Conservation (phyloP, 139 green algal genomes). For the Coccomyxa sp. region DNA sequence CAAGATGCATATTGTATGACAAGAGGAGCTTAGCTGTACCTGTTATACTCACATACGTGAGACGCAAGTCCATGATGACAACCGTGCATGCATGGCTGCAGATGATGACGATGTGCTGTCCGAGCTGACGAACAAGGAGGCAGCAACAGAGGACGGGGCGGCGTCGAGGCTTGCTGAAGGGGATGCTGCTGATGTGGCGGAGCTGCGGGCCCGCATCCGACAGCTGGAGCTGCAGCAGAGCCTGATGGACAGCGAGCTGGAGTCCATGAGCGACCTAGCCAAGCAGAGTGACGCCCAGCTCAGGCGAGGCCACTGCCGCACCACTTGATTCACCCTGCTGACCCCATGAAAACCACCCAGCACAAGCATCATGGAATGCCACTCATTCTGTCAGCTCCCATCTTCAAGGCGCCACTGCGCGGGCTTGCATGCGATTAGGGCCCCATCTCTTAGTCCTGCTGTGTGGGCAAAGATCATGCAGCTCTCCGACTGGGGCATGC, state of each 20-base stretch:
- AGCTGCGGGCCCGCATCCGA: constrained; percentile 30
- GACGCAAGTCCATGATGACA: too few species aligned
- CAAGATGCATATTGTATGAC: too few species aligned
- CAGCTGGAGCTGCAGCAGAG: constrained; percentile 49
- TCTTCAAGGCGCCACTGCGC: too few species aligned
- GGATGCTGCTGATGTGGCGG: constrained; percentile 8
- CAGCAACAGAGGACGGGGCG: neutral
- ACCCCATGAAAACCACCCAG: neutral
- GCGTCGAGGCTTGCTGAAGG: neutral
- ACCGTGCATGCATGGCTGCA: neutral
- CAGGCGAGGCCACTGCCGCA: constrained; percentile 8
- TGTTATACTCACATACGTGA: too few species aligned
- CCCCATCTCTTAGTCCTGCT: too few species aligned
- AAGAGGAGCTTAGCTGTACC: too few species aligned
- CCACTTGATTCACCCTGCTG: neutral
- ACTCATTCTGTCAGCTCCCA: too few species aligned
- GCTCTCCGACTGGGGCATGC: too few species aligned
- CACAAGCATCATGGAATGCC: too few species aligned
- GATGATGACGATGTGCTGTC: neutral
- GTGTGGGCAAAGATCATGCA: too few species aligned
- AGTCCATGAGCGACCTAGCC: constrained; percentile 41
- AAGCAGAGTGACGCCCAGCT: constrained; percentile 41
- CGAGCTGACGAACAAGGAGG: neutral
- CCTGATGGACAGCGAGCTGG: constrained; percentile 63
- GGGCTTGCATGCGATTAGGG: too few species aligned